Evolutionary conservation across 352 stramenopile species (phyloP).

Genomic region (Elongisporangium anandrum): DNA sequence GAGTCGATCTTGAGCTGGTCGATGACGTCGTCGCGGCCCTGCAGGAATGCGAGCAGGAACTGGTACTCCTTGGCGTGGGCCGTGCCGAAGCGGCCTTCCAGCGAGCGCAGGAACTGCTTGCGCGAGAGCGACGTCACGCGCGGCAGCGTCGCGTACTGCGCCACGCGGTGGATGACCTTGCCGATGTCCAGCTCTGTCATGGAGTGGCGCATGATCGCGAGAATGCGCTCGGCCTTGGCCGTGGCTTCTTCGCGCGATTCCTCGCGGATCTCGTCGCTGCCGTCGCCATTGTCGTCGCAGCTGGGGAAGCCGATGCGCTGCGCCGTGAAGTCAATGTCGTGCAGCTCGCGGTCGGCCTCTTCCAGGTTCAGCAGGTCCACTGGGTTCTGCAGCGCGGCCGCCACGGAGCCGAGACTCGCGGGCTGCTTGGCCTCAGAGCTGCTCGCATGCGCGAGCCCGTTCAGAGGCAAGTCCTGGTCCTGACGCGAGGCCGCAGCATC

Average conservation of each 20-base stretch:
- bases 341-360: constrained; percentile 16
- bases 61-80: constrained; percentile 56
- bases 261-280: constrained; percentile 51
- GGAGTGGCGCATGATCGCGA: constrained; percentile 73
- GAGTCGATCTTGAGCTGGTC: constrained; percentile 57
- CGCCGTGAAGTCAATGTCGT: constrained; percentile 65
- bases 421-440: constrained; percentile 8
- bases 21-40: constrained; percentile 66
- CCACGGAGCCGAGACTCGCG: not conserved
- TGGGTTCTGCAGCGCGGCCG: constrained; percentile 3
- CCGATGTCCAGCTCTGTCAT: constrained; percentile 84
- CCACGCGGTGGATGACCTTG: constrained; percentile 76
- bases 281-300: constrained; percentile 32
- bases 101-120: constrained; percentile 73
- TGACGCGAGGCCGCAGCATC: constrained; percentile 25
- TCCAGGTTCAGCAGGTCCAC: constrained; percentile 25
- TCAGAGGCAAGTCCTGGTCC: constrained; percentile 9
- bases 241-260: constrained; percentile 61
- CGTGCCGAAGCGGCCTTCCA: constrained; percentile 63
- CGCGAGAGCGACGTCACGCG: constrained; percentile 65
- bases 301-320: constrained; percentile 74
- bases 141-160: constrained; percentile 73
- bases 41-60: constrained; percentile 71
- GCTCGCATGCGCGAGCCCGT: constrained; percentile 3
- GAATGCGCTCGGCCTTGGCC: constrained; percentile 69